These are phyloP conservation scores for Ophiosphaerella herpotricha DNA, from an alignment of 2,329 filamentous ascomycete genomes.

Conservation along the genomic window DNA sequence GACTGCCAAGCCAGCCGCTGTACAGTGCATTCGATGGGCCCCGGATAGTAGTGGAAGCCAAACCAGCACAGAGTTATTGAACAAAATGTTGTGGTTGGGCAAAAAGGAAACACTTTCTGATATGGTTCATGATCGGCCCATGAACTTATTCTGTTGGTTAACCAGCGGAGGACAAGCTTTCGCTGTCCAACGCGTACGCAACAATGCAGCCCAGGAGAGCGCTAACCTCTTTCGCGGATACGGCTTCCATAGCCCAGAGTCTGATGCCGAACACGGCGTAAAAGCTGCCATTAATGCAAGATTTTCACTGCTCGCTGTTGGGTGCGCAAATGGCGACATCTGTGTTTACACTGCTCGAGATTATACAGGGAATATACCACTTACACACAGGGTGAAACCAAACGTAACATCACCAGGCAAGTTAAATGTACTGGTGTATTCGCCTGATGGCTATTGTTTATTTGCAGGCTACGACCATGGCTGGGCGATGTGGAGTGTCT, in stretches of 20 bases:
- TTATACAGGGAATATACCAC: constrained; percentile 88
- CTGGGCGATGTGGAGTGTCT: constrained; percentile 97
- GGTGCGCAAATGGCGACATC: constrained; percentile 77
- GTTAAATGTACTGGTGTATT: constrained; percentile 79
- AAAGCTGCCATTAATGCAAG: constrained; percentile 88
- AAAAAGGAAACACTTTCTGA: constrained; percentile 77
- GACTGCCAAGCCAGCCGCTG: constrained; percentile 87
- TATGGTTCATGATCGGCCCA: constrained; percentile 93
- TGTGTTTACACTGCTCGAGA: constrained; percentile 92
- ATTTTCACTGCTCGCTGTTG: constrained; percentile 90
- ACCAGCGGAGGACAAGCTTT: constrained; percentile 86
- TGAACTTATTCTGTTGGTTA: constrained; percentile 94
- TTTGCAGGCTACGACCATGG: constrained; percentile 92
- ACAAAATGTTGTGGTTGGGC: constrained; percentile 82
- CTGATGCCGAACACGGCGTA: constrained; percentile 64
- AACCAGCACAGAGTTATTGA: constrained; percentile 87
- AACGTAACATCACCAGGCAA: constrained; percentile 73
- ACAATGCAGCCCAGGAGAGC: constrained; percentile 43
- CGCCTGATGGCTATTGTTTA: constrained; percentile 92
- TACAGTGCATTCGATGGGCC: constrained; percentile 95
- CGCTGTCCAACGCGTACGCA: constrained; percentile 74
- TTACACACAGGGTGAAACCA: constrained; percentile 77
- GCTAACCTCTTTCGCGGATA: constrained; percentile 78
- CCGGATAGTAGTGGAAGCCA: constrained; percentile 81
- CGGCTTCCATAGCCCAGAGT: constrained; percentile 80